Percentiles rank a stretch among this genome's conserved stretches.
Conservation (phyloP, 768 basidiomycete species). For the Lactarius hengduanensis region DNA sequence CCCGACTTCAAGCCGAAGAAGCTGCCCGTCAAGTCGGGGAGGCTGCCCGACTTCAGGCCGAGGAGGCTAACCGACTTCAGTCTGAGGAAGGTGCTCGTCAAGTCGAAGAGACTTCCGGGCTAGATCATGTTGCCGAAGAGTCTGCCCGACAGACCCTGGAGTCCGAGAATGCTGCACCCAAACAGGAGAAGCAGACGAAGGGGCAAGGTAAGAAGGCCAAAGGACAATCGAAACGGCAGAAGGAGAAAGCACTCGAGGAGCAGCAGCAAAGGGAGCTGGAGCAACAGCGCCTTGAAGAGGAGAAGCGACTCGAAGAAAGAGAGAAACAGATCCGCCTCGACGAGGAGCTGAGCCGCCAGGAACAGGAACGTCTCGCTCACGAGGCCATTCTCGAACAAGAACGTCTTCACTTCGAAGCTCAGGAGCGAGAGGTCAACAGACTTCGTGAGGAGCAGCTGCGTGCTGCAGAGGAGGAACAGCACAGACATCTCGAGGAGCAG, state of each 20-base stretch:
- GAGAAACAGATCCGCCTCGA: conserved; percentile 24
- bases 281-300: conserved; percentile 38
- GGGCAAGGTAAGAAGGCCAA: conserved; percentile 19
- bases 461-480: conserved; percentile 20
- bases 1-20: conserved; percentile 6
- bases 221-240: conserved; percentile 25
- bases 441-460: conserved; percentile 20
- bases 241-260: conserved; percentile 28
- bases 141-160: conserved; percentile 1
- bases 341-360: conserved; percentile 24
- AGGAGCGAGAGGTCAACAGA: conserved; percentile 19
- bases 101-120: not conserved
- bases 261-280: conserved; percentile 28
- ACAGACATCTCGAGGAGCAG: conserved; percentile 38
- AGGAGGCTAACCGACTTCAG: conserved; percentile 11
- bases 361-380: conserved; percentile 20
- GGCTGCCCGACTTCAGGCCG: conserved; percentile 6
- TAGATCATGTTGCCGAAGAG: conserved; percentile 5
- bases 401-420: conserved; percentile 1
- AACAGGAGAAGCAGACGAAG: conserved; percentile 16
- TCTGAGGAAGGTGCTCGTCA: conserved; percentile 13
- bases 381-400: conserved; percentile 21
- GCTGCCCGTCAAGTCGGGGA: not conserved
- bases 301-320: conserved; percentile 22
- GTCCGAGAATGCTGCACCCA: conserved; percentile 6